Evolutionary conservation across 2,329 filamentous ascomycete genomes (phyloP), one percentile per base, ranked within the genome.

Genomic region (Aspergillus ruber): DNA sequence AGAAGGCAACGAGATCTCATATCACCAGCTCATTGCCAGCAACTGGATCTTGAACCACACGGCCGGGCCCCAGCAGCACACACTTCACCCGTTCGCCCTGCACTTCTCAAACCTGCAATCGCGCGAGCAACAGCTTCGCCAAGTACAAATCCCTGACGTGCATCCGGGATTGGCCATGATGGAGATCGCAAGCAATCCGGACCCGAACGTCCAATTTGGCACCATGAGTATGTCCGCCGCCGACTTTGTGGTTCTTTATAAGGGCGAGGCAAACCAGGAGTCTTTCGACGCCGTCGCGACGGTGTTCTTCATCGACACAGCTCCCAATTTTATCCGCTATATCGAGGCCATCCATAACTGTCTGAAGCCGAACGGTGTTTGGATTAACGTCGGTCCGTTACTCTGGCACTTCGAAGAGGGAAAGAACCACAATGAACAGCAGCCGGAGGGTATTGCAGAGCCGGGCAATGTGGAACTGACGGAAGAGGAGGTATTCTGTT

Each of bases 261-360:
- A 77, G 21, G 76, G 84, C 49, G 74, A 79, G 1, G 77, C 79
- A 0, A 80, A 87, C 57, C 67, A 71, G 7, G 77, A 76, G 0
- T 60, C 67, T 0, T 97, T 90, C 66, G 84, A 96, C 60, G 90
- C 85, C 1, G 88, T 97, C 2, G 83, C 88, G 0, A 88, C 86
- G 2, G 87, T 95, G 9, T 98, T 97, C 72, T 98, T 98, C 73
- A 85, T 98, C 49, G 94, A 98, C 66, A 98, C 93, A 1, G 93
- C 93, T 2, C 90, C 91, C 1, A 97, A 98, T 64, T 66, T 96
- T 27, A 85, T 97, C 46, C 81, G 86, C 2, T 98, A 98, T 63
- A 81, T 98, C 29, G 84, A 95, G 63, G 84, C 90, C 1, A 87
- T 97, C 46, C 74, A 73, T 38, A 80, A 86, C 62, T 94, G 90